phyloP scores from a whole-genome alignment of 2,329 filamentous ascomycete species.

The Stagonosporopsis rhizophila region DNA sequence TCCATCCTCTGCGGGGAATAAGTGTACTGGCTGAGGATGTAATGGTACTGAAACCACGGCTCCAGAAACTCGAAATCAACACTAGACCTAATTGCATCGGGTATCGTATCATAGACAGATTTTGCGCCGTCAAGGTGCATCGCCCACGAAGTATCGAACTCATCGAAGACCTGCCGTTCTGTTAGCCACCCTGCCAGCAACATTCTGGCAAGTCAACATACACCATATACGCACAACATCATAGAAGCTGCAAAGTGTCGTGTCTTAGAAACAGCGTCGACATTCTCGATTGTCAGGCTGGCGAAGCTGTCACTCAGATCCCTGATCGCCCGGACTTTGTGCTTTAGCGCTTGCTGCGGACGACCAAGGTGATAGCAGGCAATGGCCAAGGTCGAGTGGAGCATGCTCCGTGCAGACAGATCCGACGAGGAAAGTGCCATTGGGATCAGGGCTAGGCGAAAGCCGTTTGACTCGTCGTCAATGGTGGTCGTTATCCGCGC shows the following conservation, averaged over 20 bases:
- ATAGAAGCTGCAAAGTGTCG: conserved; percentile 57
- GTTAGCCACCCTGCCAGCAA: not conserved
- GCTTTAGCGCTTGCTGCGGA: conserved; percentile 50
- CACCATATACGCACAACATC: conserved; percentile 60
- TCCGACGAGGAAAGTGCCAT: conserved; percentile 52
- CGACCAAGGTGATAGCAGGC: conserved; percentile 54
- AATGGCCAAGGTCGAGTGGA: conserved; percentile 56
- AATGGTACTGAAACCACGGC: conserved; percentile 59
- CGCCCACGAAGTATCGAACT: conserved; percentile 56
- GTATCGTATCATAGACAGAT: conserved; percentile 43
- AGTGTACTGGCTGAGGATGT: conserved; percentile 56
- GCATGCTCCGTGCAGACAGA: conserved; percentile 48
- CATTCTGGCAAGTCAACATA: conserved; percentile 29
- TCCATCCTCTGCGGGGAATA: conserved; percentile 39
- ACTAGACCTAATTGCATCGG: conserved; percentile 33
- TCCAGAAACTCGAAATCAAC: conserved; percentile 47
- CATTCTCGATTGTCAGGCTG: conserved; percentile 4
- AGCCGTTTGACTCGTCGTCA: conserved; percentile 55
- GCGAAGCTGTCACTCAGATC: conserved; percentile 51
- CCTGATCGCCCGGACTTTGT: conserved; percentile 54
- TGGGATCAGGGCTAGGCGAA: conserved; percentile 55
- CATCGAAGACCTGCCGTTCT: conserved; percentile 55
- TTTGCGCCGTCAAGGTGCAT: conserved; percentile 56
- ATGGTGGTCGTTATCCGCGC: conserved; percentile 58
- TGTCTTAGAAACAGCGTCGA: conserved; percentile 41